These are phyloP conservation scores for Phytophthora pinifolia DNA, from an alignment of 352 stramenopile genomes.

Conservation along the genomic window DNA sequence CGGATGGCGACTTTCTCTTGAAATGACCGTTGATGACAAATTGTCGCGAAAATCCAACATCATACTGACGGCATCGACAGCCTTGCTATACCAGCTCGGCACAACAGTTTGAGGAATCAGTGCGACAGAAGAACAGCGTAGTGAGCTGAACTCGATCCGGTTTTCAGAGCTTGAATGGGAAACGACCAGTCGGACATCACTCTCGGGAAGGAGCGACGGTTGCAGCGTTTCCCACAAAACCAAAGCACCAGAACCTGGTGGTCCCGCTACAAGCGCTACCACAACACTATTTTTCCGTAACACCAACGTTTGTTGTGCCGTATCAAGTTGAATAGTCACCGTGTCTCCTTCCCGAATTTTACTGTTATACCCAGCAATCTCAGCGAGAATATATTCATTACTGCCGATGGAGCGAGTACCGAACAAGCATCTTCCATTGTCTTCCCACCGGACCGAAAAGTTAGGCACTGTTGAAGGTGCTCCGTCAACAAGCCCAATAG, in stretches of 20 bases:
- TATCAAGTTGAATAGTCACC: constrained; percentile 46
- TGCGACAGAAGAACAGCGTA: constrained; percentile 39
- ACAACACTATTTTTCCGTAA: constrained; percentile 48
- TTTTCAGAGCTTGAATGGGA: constrained; percentile 26
- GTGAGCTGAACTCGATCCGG: constrained; percentile 19
- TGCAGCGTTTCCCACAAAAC: constrained; percentile 22
- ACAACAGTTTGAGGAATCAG: constrained; percentile 30
- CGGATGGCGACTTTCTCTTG: constrained; percentile 60
- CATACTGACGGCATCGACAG: constrained; percentile 54
- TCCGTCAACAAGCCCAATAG: constrained; percentile 24
- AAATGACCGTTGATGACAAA: constrained; percentile 31
- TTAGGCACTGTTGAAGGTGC: not conserved
- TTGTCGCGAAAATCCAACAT: constrained; percentile 60
- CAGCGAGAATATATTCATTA: constrained; percentile 7
- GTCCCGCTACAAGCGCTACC: constrained; percentile 18
- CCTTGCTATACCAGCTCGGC: constrained; percentile 63
- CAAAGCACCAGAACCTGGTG: constrained; percentile 22
- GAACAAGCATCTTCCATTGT: constrained; percentile 21
- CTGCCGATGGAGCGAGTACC: constrained; percentile 1
- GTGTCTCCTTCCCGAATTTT: constrained; percentile 42
- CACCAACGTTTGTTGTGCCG: constrained; percentile 25
- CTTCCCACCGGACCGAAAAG: constrained; percentile 29
- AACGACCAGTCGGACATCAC: constrained; percentile 26
- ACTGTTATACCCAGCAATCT: constrained; percentile 19
- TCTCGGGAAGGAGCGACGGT: constrained; percentile 3